These are phyloP conservation scores for Pelargonium cotyledonis DNA, from an alignment of 441 rosid genomes.

Conservation along the genomic window DNA sequence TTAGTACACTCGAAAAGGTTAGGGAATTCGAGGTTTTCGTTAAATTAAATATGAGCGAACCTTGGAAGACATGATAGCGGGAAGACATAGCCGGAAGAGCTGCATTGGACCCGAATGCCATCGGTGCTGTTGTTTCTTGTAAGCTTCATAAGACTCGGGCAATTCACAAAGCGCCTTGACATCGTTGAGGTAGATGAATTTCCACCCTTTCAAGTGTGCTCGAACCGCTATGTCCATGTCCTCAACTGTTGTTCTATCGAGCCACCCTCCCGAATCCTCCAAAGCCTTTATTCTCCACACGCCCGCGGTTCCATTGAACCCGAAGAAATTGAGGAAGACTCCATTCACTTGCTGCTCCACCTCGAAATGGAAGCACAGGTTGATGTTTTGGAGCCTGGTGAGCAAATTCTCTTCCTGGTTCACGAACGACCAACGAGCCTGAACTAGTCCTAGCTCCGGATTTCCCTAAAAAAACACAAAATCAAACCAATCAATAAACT, in stretches of 20 bases:
- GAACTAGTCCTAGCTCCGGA: conserved; percentile 74
- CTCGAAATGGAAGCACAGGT: conserved; percentile 85
- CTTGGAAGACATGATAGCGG: conserved; percentile 67
- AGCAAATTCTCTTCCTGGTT: conserved; percentile 90
- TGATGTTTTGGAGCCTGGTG: conserved; percentile 79
- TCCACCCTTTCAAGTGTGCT: conserved; percentile 87
- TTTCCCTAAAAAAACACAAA: no score
- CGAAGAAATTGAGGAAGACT: conserved; percentile 65
- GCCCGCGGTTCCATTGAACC: conserved; percentile 93
- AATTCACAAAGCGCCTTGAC: conserved; percentile 75
- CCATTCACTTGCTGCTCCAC: conserved; percentile 95
- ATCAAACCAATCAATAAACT: no score
- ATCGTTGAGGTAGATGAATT: conserved; percentile 68
- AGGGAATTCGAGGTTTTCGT: no score
- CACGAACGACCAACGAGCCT: conserved; percentile 86
- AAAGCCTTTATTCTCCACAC: conserved; percentile 90
- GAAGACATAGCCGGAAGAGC: conserved; percentile 77
- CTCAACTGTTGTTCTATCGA: conserved; percentile 88
- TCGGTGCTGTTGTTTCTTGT: conserved; percentile 47
- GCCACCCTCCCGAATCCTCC: conserved; percentile 91
- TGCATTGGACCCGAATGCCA: conserved; percentile 99
- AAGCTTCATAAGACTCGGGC: conserved; percentile 84
- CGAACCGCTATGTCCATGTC: conserved; percentile 95
- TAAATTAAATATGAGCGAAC: conserved; percentile 27
- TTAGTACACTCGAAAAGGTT: no score